A percentile compares a stretch with the other conserved stretches of the same genome.
Evolutionary conservation across 441 rosid species (phyloP).

Genomic region (Euphorbia celastroides): DNA sequence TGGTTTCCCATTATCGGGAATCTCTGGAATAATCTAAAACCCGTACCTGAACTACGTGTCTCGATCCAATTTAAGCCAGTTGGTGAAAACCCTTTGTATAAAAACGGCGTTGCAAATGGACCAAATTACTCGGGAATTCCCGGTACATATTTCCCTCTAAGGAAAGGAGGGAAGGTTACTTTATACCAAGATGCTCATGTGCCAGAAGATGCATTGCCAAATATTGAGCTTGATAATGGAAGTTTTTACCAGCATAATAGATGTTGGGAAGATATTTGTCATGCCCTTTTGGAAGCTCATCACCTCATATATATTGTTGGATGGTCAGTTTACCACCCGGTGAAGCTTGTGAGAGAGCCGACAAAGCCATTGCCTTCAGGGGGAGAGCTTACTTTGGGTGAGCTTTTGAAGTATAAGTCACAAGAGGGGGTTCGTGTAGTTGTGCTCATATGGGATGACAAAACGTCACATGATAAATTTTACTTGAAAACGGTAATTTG

Average conservation of each 20-base stretch:
- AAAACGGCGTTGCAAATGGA: conserved; percentile 56
- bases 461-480: conserved; percentile 66
- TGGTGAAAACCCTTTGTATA: conserved; percentile 35
- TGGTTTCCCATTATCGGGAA: conserved; percentile 36
- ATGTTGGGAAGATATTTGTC: conserved; percentile 84
- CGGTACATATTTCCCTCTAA: conserved; percentile 61
- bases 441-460: conserved; percentile 74
- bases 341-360: conserved; percentile 65
- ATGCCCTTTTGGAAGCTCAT: conserved; percentile 69
- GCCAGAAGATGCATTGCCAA: conserved; percentile 45
- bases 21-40: conserved; percentile 30
- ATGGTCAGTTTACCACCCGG: conserved; percentile 66
- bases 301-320: conserved; percentile 65
- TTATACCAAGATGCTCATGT: conserved; percentile 86
- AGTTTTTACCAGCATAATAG: conserved; percentile 44
- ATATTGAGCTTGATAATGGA: conserved; percentile 56
- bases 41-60: conserved; percentile 46
- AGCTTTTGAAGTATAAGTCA: conserved; percentile 64
- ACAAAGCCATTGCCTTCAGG: conserved; percentile 43
- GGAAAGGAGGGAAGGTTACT: conserved; percentile 56
- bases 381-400: conserved; percentile 63
- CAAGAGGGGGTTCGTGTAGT: conserved; percentile 80
- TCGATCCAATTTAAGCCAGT: conserved; percentile 51
- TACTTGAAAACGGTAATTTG: conserved; percentile 54
- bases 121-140: conserved; percentile 63